Evolutionary conservation across 768 basidiomycete species (phyloP), one percentile per base, ranked within the genome.

Genomic region (Mycena rosella): DNA sequence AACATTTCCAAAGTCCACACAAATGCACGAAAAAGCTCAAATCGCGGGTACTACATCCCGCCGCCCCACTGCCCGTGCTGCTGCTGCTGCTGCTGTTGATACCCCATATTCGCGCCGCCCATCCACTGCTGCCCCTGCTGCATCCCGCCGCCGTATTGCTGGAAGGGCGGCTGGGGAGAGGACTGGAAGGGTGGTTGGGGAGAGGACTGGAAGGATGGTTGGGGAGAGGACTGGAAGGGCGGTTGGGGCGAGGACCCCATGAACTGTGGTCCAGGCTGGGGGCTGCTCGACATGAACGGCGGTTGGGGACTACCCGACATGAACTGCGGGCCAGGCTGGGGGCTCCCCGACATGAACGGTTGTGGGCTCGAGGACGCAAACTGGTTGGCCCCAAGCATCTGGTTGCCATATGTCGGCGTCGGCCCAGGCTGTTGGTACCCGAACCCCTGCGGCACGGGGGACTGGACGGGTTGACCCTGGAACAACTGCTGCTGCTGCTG

Each of bases 21-120:
- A 36, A 55, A 51, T 48, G 45, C 40, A 38, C 44, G 48, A 30
- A 38, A 45, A 51, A 29, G 18, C 20, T n/a, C n/a, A 47, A 47
- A 26, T 2, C 13, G 24, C 32, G 6, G 5, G 38, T 4, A 17
- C 59, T 75, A 83, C 78, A 83, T 77, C 26, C 78, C 73, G 32
- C 83, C 81, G 32, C 83, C 81, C 82, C 83, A 83, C 67, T 81
- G 81, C 36, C 75, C 74, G 63, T 74, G 45, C 74, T 20, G 8
- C 42, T 61, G 63, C 70, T 71, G 70, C 63, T 68, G 70, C 55
- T 67, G 70, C 2, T 62, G 66, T 7, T 56, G 40, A 47, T 71
- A 71, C 14, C 62, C 70, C 63, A 69, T 65, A 32, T 34, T 26
- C 15, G 54, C 24, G 40, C 56, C 63, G 36, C 44, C 65, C 63